These are phyloP conservation scores for sunflower (Helianthus annuus) DNA, from an alignment of 129 eudicot genomes.

Conservation along the genomic window HanXRQr2.0-SUNRISE NC_035436.2:3501463-3501962, in stretches of 20 bases:
- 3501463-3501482: slow-evolving; percentile 12
- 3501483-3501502: background rate
- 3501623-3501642: slow-evolving; percentile 70
- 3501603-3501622: slow-evolving; percentile 69
- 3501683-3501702: background rate
- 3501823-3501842: background rate
- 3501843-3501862: background rate
- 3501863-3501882: background rate
- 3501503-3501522: too few relatives aligned
- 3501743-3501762: background rate
- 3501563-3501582: slow-evolving; percentile 63
- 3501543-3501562: slow-evolving; percentile 76
- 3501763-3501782: too few relatives aligned
- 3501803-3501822: too few relatives aligned
- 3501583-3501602: slow-evolving; percentile 84
- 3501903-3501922: background rate
- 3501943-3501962: background rate
- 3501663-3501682: background rate
- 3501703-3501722: background rate
- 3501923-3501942: background rate
- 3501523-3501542: slow-evolving; percentile 11
- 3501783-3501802: too few relatives aligned
- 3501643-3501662: slow-evolving; percentile 7
- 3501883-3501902: background rate
- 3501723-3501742: background rate